These are phyloP conservation scores for Phylloporus arenicola DNA, from an alignment of 768 basidiomycete genomes.

Conservation along the genomic window DNA sequence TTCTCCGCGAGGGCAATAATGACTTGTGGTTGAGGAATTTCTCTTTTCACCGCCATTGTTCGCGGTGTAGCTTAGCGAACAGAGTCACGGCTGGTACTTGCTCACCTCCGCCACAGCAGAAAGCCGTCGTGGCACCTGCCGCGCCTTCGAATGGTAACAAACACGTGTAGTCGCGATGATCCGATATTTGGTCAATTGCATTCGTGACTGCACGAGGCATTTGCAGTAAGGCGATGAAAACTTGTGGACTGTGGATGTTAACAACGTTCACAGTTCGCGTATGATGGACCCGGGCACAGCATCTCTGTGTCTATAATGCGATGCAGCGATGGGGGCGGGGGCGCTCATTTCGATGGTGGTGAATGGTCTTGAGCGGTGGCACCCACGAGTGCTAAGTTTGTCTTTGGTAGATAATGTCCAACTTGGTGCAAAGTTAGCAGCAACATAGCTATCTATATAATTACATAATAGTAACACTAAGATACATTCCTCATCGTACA, in stretches of 20 bases:
- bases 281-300: neutral
- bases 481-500: slow-evolving; percentile 6
- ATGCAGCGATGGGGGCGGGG: neutral
- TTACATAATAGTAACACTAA: neutral
- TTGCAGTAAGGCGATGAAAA: neutral
- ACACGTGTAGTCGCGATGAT: slow-evolving; percentile 20
- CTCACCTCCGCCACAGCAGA: slow-evolving; percentile 9
- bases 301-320: neutral
- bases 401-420: too few relatives aligned
- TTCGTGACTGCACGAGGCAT: slow-evolving; percentile 16
- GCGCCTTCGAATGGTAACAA: slow-evolving; percentile 4
- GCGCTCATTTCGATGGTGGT: neutral
- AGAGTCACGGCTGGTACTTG: slow-evolving; percentile 7
- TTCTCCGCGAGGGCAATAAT: slow-evolving; percentile 25
- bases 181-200: slow-evolving; percentile 12
- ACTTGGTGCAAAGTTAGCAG: neutral
- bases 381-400: neutral
- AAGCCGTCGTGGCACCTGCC: slow-evolving; percentile 14
- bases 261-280: neutral
- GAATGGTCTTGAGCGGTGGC: neutral
- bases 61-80: slow-evolving; percentile 6
- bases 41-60: slow-evolving; percentile 8
- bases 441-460: neutral
- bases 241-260: neutral
- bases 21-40: slow-evolving; percentile 9